Evolutionary conservation across 495 filamentous ascomycete genomes (phyloP), one percentile per base, ranked within the genome.

Genomic region (Penicillium waksmanii): DNA sequence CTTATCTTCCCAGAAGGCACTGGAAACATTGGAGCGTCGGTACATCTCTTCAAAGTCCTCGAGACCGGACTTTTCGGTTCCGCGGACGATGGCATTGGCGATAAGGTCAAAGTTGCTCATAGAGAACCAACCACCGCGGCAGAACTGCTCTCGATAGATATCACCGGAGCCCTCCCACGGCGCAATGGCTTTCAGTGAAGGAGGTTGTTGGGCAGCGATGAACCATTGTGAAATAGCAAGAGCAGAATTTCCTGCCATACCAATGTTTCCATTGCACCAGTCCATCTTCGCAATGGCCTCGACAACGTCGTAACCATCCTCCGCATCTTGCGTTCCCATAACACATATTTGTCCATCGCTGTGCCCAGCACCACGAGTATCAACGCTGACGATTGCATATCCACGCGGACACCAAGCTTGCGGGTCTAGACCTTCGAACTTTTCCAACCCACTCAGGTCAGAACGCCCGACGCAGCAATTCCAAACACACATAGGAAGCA

Each of bases 351-450:
- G 13, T 0, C 79, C 80, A 18, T 80, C 77, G 2, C 66, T 72
- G 54, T 78, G 55, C 1, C 68, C 70, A 0, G 73, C 53, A 1
- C 80, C 80, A 1, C 80, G 71, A 19, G 74, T 65, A 66, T 83
- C 79, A 6, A 75, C 69, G 25, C 74, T 76, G 40, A 82, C 63
- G 38, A 82, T 66, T 0, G 75, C 78, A 65, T 81, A 82, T 0
- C 79, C 80, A 3, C 67, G 55, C 0, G 61, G 60, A 36, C 69
- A 73, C 70, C 73, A 83, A 13, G 61, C 63, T 2, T 66, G 69
- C 0, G 80, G 79, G 62, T 82, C 78, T 1, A 71, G 73, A 0
- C 71, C 80, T 51, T 83, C 80, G 60, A 79, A 83, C 27, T 73
- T 77, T 58, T 77, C 73, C 19, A 72, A 51, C 15, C 68, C 71